phyloP scores from a whole-genome alignment of 1,139 yeast species.

The Suhomyces bolitotheri region DNA sequence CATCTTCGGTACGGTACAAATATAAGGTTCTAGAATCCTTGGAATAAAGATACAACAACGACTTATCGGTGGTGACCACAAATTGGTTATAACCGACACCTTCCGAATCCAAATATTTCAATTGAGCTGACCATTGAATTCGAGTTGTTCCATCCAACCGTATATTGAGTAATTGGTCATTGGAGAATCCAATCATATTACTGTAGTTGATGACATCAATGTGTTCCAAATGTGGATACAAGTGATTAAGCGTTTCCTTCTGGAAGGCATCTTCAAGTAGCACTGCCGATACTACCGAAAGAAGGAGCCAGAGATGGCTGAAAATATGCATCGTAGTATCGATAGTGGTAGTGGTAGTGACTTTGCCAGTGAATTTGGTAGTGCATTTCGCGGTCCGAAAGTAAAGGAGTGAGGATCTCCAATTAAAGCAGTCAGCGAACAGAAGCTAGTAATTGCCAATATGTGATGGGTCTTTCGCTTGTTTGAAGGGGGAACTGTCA shows the following conservation, averaged over 20 bases:
- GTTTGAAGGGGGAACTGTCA: neutral
- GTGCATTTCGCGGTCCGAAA: too few species aligned
- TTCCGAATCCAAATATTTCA: conserved; percentile 16
- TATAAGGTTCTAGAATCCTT: conserved; percentile 14
- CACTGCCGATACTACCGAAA: conserved; percentile 21
- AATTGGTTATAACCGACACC: conserved; percentile 8
- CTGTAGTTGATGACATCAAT: conserved; percentile 20
- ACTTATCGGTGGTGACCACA: conserved; percentile 12
- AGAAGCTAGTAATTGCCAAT: too few species aligned
- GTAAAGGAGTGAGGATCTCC: too few species aligned
- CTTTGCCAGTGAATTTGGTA: neutral
- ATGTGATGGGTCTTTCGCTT: too few species aligned
- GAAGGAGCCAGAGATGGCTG: conserved; percentile 2
- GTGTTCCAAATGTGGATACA: conserved; percentile 18
- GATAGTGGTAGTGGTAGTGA: neutral
- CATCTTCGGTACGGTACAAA: conserved; percentile 20
- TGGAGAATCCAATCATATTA: conserved; percentile 30
- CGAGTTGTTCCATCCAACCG: conserved; percentile 13
- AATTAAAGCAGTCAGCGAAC: too few species aligned
- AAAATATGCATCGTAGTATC: conserved; percentile 1
- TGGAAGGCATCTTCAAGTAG: conserved; percentile 41
- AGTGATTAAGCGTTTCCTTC: conserved; percentile 33
- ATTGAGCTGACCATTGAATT: conserved; percentile 22
- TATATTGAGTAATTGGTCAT: conserved; percentile 28
- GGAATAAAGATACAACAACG: conserved; percentile 20